Evolutionary conservation across 2,329 filamentous ascomycete species (phyloP), one percentile per base, ranked within the genome.

Genomic region (Alternaria conjuncta): DNA sequence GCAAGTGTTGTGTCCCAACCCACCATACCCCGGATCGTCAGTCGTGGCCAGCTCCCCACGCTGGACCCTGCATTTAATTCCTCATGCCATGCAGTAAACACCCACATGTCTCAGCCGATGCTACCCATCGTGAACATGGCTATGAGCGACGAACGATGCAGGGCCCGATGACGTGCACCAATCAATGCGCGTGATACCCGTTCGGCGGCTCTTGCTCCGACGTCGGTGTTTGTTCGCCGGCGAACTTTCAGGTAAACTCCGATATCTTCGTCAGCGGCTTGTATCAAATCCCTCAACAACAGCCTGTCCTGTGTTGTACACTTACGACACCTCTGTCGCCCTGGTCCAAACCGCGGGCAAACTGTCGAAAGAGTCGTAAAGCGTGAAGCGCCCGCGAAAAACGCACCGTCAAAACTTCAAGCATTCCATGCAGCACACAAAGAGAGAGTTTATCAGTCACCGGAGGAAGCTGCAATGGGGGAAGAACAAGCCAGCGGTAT

Each of bases 391-490:
- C 28, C 28, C 30, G 32, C 23, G 47, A 26, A 20, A 6, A 44
- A 5, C 10, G 36, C 21, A 36, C 13, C 28, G 32, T 51, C 6
- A 20, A 26, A 46, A 55, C 4, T 23, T 9, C 26, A 49, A 36
- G 23, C 18, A 43, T 66, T 75, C 60, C 71, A 78, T 77, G 75
- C 71, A 68, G 68, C 74, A 70, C 65, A 70, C 51, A 63, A 73
- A 69, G 68, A 64, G 65, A 60, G 68, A 71, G 63, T 74, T 71
- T 66, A 50, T 71, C 41, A 72, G 69, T 64, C 70, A 74, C 32
- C 51, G 69, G 68, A 72, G 76, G 71, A 73, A 64, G 71, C 66
- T 71, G 72, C 71, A 72, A 74, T 78, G 75, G 74, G 72, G 69
- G 69, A 72, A 63, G 67, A 66, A 49, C 57, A 56, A 61, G 41